Evolutionary conservation across 257 asterid species (phyloP), one percentile per base, ranked within the genome.

Genomic region (Oldenlandia corymbosa): DNA sequence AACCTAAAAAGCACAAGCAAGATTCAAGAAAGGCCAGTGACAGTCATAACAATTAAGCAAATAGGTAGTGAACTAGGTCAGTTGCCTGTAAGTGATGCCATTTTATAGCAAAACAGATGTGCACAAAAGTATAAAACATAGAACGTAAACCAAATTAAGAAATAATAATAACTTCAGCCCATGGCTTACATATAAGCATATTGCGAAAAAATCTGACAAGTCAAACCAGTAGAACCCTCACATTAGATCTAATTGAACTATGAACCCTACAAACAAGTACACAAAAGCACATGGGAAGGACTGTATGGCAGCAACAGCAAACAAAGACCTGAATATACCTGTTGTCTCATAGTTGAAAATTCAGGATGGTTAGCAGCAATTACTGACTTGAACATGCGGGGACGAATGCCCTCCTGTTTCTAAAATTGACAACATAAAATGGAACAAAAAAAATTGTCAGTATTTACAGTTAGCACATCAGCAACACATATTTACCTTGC

Each of bases 311-410:
- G 28, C 26, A 17, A 20, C 27, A 39, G 18, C 32, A 49, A 34
- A 37, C 10, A 3, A 32, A 62, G 42, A 30, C 27, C 11, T 39
- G 49, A 46, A 70, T 31, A 21, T 71, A 87, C 99, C 99, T 93
- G 99, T 68, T 93, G 99, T 73, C 97, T 81, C 96, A 87, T 90
- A 26, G 95, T 89, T 48, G 97, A 93, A 81, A 93, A 93, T 72
- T 93, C 99, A 71, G 97, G 95, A 64, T 93, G 99, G 46, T 89
- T 93, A 69, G 99, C 97, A 67, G 99, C 99, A 78, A 93, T 89
- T 13, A 90, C 84, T 7, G 97, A 89, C 81, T 93, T 93, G 90
- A 93, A 87, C 97, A 93, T 93, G 57, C 94, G 96, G 49, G 99
- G 99, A 73, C 91, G 83, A 59, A 93, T 85, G n/a, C 99, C 96